Evolutionary conservation across 1,284 basidiomycete genomes (phyloP).

Genomic region (Austroboletus niveus): DNA sequence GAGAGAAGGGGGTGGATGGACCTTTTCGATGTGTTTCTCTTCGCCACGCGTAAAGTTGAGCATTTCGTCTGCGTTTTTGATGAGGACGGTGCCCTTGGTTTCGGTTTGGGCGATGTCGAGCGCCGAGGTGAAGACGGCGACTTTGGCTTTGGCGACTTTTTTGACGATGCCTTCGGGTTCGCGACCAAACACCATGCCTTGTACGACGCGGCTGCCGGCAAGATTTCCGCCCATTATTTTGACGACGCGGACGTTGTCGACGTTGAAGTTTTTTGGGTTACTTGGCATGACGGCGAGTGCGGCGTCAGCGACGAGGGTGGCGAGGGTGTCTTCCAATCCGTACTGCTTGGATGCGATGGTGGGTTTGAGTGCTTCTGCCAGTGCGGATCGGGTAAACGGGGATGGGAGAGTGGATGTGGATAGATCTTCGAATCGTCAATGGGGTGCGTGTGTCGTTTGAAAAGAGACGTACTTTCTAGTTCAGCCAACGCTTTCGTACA

Average conservation of each 20-base stretch:
- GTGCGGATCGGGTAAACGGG: slow-evolving; percentile 76
- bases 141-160: slow-evolving; percentile 81
- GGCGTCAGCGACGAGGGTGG: slow-evolving; percentile 89
- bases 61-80: slow-evolving; percentile 96
- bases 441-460: background rate
- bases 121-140: slow-evolving; percentile 91
- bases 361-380: slow-evolving; percentile 83
- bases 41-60: slow-evolving; percentile 95
- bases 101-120: slow-evolving; percentile 96
- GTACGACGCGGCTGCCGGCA: slow-evolving; percentile 81
- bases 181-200: slow-evolving; percentile 97
- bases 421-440: slow-evolving; percentile 46
- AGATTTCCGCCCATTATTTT: slow-evolving; percentile 97
- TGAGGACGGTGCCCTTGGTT: slow-evolving; percentile 97
- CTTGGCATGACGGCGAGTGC: slow-evolving; percentile 87
- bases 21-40: slow-evolving; percentile 94
- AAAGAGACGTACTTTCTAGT: slow-evolving; percentile 75
- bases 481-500: slow-evolving; percentile 82
- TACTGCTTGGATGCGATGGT: slow-evolving; percentile 98
- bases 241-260: slow-evolving; percentile 97
- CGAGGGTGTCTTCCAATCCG: slow-evolving; percentile 84
- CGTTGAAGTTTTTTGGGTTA: slow-evolving; percentile 90
- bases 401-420: slow-evolving; percentile 67
- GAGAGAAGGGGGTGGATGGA: slow-evolving; percentile 25
- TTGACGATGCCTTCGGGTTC: slow-evolving; percentile 91